Conservation (phyloP, 768 basidiomycete genomes). For the Neoboletus brunneissimus region DNA sequence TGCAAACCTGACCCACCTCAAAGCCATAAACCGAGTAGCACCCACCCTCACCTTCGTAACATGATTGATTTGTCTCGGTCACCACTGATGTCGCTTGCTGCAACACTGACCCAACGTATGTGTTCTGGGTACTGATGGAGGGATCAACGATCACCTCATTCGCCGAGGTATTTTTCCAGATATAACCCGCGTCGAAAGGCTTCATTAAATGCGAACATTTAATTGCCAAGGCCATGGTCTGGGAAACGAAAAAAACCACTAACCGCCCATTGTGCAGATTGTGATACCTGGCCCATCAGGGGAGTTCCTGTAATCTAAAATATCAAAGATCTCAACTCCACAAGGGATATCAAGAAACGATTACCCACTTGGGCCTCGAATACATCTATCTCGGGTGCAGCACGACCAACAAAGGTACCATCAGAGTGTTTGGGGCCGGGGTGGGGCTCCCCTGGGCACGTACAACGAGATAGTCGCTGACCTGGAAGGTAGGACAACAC, state of each 20-base stretch:
- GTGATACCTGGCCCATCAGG: conserved; percentile 65
- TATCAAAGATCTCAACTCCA: conserved; percentile 13
- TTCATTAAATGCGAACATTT: conserved; percentile 22
- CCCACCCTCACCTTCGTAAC: conserved; percentile 60
- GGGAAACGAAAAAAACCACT: conserved; percentile 29
- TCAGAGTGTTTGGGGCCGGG: conserved; percentile 77
- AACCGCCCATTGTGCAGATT: conserved; percentile 82
- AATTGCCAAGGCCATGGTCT: not conserved
- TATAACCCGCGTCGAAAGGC: conserved; percentile 76
- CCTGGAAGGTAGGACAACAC: conserved; percentile 73
- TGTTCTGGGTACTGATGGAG: conserved; percentile 53
- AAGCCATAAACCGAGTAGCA: conserved; percentile 81
- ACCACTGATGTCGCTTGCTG: conserved; percentile 82
- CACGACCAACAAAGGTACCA: conserved; percentile 74
- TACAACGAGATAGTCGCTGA: conserved; percentile 82
- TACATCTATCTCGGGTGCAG: conserved; percentile 89
- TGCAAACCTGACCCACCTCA: conserved; percentile 43
- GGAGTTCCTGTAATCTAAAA: conserved; percentile 46
- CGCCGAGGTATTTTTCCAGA: conserved; percentile 58
- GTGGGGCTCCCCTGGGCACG: conserved; percentile 77
- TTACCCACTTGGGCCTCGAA: conserved; percentile 69
- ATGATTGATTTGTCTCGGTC: conserved; percentile 60
- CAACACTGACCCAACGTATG: conserved; percentile 62
- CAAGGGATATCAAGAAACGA: conserved; percentile 9
- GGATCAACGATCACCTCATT: conserved; percentile 60